Conservation (phyloP, 495 filamentous ascomycete species). For the Penicillium lagena region DNA sequence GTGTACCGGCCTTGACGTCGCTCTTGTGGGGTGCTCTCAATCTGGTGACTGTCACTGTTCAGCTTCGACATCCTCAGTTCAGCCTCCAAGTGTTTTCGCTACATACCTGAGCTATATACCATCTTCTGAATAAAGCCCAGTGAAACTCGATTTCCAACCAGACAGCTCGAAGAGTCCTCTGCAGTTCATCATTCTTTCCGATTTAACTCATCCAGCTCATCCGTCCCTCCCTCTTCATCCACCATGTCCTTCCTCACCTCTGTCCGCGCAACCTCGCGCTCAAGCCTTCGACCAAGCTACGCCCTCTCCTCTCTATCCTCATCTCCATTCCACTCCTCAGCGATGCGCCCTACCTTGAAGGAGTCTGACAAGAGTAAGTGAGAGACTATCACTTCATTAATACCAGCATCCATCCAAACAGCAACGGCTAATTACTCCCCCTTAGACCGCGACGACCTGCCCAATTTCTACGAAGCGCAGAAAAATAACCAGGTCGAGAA, state of each 20-base stretch:
- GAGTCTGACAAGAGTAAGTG: slow-evolving; percentile 29
- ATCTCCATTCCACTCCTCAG: slow-evolving; percentile 25
- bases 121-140: too few relatives aligned
- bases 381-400: background rate
- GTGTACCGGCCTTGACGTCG: too few relatives aligned
- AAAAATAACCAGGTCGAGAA: slow-evolving; percentile 67
- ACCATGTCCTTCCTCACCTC: slow-evolving; percentile 30
- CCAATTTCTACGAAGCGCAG: slow-evolving; percentile 53
- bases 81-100: too few relatives aligned
- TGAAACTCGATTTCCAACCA: too few relatives aligned
- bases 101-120: too few relatives aligned
- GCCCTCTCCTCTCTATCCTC: slow-evolving; percentile 10
- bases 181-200: background rate
- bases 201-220: background rate
- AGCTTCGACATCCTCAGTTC: too few relatives aligned
- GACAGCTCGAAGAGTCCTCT: too few relatives aligned
- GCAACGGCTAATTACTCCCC: background rate
- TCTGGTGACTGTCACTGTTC: too few relatives aligned
- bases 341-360: slow-evolving; percentile 20
- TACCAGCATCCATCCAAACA: background rate
- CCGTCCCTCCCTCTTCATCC: slow-evolving; percentile 24
- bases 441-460: slow-evolving; percentile 34
- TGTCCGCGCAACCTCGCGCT: slow-evolving; percentile 18
- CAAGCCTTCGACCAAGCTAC: slow-evolving; percentile 10
- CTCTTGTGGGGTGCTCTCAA: too few relatives aligned